Conservation (phyloP, 2,329 filamentous ascomycete genomes). For the Aureobasidium sp. region DNA sequence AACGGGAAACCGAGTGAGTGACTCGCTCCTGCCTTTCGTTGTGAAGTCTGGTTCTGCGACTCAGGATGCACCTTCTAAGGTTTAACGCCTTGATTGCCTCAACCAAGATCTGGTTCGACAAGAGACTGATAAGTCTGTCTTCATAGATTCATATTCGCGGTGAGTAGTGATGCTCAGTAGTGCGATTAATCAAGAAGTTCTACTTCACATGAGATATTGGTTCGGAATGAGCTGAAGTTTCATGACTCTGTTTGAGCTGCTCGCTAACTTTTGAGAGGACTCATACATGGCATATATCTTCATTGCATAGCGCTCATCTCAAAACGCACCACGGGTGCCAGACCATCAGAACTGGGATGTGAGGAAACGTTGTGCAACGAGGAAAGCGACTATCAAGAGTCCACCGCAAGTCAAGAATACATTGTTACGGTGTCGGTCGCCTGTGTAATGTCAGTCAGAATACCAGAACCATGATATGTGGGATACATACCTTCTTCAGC, state of each 20-base stretch:
- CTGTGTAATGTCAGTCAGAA: background rate
- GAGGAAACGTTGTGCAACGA: constrained; percentile 14
- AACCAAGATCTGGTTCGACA: background rate
- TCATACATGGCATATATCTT: too few species aligned
- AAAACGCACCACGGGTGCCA: background rate
- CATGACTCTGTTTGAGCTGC: background rate
- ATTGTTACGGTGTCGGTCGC: constrained; percentile 16
- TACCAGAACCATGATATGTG: background rate
- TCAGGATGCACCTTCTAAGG: background rate
- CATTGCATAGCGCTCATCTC: background rate
- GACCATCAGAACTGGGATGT: background rate
- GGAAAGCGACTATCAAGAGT: constrained; percentile 12
- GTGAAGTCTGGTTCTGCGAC: background rate
- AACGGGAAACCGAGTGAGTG: background rate
- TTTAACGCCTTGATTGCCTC: background rate
- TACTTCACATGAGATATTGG: background rate
- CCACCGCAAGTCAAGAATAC: constrained; percentile 17
- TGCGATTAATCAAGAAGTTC: too few species aligned
- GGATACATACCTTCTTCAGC: constrained; percentile 30
- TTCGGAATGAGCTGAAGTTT: background rate
- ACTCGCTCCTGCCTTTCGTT: background rate
- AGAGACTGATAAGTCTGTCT: background rate
- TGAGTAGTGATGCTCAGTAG: background rate
- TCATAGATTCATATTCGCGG: background rate
- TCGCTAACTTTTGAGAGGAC: background rate